These are phyloP conservation scores for Haberlea rhodopensis DNA, from an alignment of 257 asterid species.

Conservation along the genomic window DNA sequence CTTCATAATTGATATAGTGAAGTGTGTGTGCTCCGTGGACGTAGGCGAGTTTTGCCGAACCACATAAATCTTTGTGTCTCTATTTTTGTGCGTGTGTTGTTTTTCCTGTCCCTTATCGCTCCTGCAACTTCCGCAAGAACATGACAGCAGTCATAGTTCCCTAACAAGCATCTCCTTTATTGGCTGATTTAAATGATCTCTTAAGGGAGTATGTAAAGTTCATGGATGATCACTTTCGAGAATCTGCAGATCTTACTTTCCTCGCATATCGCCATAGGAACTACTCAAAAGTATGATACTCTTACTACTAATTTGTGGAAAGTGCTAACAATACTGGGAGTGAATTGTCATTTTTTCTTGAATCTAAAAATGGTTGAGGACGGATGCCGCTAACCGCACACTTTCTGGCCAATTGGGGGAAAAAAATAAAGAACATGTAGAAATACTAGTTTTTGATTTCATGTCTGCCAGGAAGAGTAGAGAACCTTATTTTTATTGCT, in stretches of 20 bases:
- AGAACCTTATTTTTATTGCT: too few relatives aligned
- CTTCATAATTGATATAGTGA: too few relatives aligned
- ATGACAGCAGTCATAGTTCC: too few relatives aligned
- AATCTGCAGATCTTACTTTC: constrained; percentile 96
- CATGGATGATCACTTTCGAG: constrained; percentile 92
- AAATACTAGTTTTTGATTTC: not conserved
- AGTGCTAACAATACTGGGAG: not conserved
- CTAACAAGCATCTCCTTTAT: constrained; percentile 84
- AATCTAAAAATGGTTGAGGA: constrained; percentile 18
- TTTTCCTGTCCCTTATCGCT: too few relatives aligned
- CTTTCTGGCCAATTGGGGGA: not conserved
- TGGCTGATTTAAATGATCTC: constrained; percentile 66
- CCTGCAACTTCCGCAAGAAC: too few relatives aligned
- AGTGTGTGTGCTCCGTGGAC: too few relatives aligned
- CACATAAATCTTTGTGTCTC: too few relatives aligned
- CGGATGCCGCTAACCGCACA: constrained; percentile 1
- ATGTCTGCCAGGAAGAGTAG: not conserved
- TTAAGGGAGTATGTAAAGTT: constrained; percentile 69
- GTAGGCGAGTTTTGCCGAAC: too few relatives aligned
- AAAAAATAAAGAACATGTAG: not conserved
- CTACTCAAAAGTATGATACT: constrained; percentile 63
- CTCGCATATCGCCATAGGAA: constrained; percentile 92
- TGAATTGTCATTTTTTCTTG: constrained; percentile 21
- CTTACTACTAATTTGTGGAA: constrained; percentile 11
- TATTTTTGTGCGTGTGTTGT: too few relatives aligned